phyloP scores from a whole-genome alignment of 2,329 filamentous ascomycete species.

The Aspergillus nomiae region DNA sequence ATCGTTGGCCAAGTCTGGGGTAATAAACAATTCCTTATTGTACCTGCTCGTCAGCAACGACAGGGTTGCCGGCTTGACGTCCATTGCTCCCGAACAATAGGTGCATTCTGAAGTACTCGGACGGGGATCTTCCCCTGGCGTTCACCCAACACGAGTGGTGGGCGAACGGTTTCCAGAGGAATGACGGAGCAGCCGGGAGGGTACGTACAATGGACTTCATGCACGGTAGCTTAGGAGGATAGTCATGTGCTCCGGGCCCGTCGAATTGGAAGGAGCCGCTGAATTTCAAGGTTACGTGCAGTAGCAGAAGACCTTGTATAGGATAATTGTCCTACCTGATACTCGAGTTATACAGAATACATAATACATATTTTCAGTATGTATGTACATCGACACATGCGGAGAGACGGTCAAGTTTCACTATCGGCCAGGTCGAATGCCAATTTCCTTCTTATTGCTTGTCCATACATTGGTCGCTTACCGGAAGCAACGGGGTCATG shows the following conservation, averaged over 20 bases:
- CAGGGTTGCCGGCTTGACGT: not conserved
- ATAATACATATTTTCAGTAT: too few species aligned
- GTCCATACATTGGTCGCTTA: not conserved
- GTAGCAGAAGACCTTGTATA: not conserved
- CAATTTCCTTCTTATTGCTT: not conserved
- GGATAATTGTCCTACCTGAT: not conserved
- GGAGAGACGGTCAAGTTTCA: not conserved
- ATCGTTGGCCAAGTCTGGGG: not conserved
- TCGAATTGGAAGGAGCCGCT: slow-evolving; percentile 1
- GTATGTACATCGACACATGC: not conserved
- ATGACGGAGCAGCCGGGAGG: not conserved
- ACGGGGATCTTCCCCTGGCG: not conserved
- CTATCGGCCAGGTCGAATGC: not conserved
- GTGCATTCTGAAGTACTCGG: not conserved
- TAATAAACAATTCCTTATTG: not conserved
- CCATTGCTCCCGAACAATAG: not conserved
- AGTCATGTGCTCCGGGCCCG: not conserved
- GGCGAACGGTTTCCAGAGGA: not conserved
- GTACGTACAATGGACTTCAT: too few species aligned
- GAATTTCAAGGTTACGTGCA: slow-evolving; percentile 3
- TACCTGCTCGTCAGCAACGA: not conserved
- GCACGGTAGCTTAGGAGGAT: not conserved
- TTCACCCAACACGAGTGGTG: not conserved
- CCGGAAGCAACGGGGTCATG: not conserved
- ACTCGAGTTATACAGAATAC: too few species aligned